Conservation (phyloP, 495 filamentous ascomycete species). For the Parachaetomium inaequale region DNA sequence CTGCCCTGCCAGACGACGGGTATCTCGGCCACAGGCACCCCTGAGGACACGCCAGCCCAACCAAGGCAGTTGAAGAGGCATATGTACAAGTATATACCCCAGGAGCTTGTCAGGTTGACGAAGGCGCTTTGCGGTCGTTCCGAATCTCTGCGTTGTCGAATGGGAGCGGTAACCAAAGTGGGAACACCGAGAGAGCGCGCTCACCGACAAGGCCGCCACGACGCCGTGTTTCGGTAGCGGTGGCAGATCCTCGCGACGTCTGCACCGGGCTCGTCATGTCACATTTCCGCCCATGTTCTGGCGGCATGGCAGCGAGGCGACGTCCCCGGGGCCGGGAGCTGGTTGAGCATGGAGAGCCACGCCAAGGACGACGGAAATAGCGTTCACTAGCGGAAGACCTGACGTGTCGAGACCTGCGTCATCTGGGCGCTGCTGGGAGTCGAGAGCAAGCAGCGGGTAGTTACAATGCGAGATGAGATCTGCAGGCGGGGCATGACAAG, state of each 20-base stretch:
- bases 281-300: background rate
- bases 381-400: background rate
- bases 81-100: background rate
- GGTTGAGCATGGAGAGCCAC: background rate
- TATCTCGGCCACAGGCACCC: background rate
- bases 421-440: background rate
- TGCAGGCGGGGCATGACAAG: constrained; percentile 2
- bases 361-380: background rate
- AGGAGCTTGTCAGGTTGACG: background rate
- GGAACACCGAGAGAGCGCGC: background rate
- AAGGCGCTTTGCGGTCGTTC: background rate
- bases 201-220: background rate
- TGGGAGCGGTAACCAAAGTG: background rate
- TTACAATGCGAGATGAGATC: constrained; percentile 12
- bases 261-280: background rate
- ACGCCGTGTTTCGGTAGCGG: background rate
- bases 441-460: background rate
- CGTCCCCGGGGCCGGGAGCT: background rate
- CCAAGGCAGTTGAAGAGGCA: background rate
- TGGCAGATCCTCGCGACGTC: background rate
- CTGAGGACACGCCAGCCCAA: background rate
- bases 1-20: background rate
- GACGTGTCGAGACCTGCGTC: constrained; percentile 9
- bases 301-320: background rate
- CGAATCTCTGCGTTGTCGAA: too few species aligned